These are phyloP conservation scores for Pleodorina starrii DNA, from an alignment of 139 green algal species.

Conservation along the genomic window DNA sequence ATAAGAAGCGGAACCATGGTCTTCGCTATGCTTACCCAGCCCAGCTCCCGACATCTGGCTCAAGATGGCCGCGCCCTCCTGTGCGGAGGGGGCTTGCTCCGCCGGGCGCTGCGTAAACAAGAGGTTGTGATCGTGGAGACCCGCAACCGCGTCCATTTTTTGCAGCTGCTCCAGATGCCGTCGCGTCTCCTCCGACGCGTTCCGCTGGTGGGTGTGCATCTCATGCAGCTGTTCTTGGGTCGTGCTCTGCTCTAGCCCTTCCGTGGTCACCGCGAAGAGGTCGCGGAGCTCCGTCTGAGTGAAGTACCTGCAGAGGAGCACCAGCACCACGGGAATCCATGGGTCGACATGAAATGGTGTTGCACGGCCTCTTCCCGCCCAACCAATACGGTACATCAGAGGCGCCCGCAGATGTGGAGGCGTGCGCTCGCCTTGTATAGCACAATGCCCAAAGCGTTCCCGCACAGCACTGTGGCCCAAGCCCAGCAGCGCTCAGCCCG, in stretches of 20 bases:
- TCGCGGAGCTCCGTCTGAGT: slow-evolving; percentile 81
- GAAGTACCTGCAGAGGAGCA: slow-evolving; percentile 77
- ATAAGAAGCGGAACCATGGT: no score
- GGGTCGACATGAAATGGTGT: no score
- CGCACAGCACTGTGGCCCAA: no score
- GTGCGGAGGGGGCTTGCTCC: slow-evolving; percentile 12
- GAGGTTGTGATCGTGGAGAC: slow-evolving; percentile 88
- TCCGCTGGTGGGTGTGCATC: slow-evolving; percentile 76
- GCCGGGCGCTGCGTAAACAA: slow-evolving; percentile 77
- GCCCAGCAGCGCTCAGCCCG: neutral
- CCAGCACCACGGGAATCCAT: no score
- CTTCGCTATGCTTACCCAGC: neutral
- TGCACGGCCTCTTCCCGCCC: no score
- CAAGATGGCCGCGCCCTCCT: slow-evolving; percentile 10
- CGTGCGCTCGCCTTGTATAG: no score
- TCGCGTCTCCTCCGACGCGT: slow-evolving; percentile 51
- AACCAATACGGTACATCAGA: no score
- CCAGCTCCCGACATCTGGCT: neutral
- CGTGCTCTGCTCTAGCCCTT: slow-evolving; percentile 65
- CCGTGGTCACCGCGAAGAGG: slow-evolving; percentile 78
- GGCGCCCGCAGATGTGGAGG: neutral
- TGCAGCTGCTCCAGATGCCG: slow-evolving; percentile 69
- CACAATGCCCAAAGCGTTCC: no score
- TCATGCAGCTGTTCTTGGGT: slow-evolving; percentile 83
- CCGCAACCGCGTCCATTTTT: slow-evolving; percentile 59